Evolutionary conservation across 73 alveolate species (phyloP).

Genomic region (Loxodes magnus): DNA sequence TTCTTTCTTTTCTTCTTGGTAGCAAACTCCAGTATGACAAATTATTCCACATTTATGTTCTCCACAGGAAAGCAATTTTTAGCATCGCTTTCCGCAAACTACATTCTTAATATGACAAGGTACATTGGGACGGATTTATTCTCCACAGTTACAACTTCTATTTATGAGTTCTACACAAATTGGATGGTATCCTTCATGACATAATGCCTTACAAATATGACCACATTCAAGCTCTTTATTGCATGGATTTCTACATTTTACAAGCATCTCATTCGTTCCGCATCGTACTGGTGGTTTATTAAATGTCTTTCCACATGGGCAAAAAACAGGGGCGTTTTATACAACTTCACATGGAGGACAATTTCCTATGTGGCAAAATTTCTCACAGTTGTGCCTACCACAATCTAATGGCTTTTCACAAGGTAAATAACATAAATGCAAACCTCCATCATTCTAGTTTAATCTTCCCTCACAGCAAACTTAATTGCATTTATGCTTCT

Average conservation of each 20-base stretch:
- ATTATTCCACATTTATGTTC: too few species aligned
- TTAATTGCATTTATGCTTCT: conserved; percentile 7
- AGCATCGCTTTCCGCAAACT: too few species aligned
- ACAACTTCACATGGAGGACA: conserved; percentile 78
- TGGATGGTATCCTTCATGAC: conserved; percentile 54
- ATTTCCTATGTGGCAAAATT: conserved; percentile 77
- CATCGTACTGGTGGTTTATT: conserved; percentile 80
- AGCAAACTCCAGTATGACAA: too few species aligned
- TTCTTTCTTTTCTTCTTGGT: too few species aligned
- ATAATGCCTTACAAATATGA: conserved; percentile 30
- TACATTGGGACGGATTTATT: too few species aligned
- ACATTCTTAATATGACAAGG: conserved; percentile 15
- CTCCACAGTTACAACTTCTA: conserved; percentile 48
- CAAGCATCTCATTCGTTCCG: conserved; percentile 37
- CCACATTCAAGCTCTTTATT: conserved; percentile 36
- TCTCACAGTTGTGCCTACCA: conserved; percentile 70
- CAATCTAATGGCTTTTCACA: conserved; percentile 73
- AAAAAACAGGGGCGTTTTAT: conserved; percentile 56
- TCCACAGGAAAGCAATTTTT: too few species aligned
- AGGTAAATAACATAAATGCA: conserved; percentile 62
- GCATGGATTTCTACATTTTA: conserved; percentile 31
- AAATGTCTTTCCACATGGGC: conserved; percentile 69
- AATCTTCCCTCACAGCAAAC: conserved; percentile 68
- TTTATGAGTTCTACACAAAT: conserved; percentile 33
- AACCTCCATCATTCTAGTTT: conserved; percentile 47